These are phyloP conservation scores for Hawksworthiomyces lignivorus DNA, from an alignment of 2,329 filamentous ascomycete species.

Conservation along the genomic window DNA sequence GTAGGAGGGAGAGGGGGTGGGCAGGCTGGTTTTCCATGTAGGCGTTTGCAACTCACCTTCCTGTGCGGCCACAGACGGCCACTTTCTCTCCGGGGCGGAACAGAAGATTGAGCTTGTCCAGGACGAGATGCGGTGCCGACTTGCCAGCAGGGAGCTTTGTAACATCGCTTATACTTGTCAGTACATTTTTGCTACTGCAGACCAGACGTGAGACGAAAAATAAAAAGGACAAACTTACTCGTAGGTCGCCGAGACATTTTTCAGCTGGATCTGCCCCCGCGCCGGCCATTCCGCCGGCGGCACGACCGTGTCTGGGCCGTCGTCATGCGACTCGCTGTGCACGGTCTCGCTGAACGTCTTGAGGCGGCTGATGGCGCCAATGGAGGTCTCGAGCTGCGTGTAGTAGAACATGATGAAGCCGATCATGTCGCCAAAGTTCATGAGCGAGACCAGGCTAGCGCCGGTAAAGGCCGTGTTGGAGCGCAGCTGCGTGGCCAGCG, in stretches of 20 bases:
- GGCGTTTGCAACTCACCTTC: constrained; percentile 19
- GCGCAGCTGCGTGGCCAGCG: constrained; percentile 37
- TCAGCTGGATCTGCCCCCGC: constrained; percentile 18
- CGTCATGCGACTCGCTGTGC: constrained; percentile 19
- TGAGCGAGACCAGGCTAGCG: constrained; percentile 30
- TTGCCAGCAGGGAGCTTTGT: no score
- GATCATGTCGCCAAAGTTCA: constrained; percentile 27
- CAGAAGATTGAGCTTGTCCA: constrained; percentile 18
- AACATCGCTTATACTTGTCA: background rate
- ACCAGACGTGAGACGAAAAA: background rate
- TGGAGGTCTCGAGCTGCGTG: constrained; percentile 26
- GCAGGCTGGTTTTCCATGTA: background rate
- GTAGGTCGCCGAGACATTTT: constrained; percentile 21
- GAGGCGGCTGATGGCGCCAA: constrained; percentile 28
- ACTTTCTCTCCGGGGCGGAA: constrained; percentile 28
- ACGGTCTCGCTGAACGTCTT: constrained; percentile 23
- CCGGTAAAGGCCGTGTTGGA: constrained; percentile 30
- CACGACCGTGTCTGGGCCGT: constrained; percentile 16
- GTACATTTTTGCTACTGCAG: background rate
- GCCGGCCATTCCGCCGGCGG: constrained; percentile 20
- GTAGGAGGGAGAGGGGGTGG: no score
- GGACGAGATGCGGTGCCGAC: constrained; percentile 19
- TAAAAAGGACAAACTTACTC: constrained; percentile 13
- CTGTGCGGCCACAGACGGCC: constrained; percentile 37
- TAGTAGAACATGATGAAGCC: constrained; percentile 24